Percentiles rank a stretch among this genome's conserved stretches.
Evolutionary conservation across 2,329 filamentous ascomycete species (phyloP).

Genomic region (Beauveria pseudobassiana): DNA sequence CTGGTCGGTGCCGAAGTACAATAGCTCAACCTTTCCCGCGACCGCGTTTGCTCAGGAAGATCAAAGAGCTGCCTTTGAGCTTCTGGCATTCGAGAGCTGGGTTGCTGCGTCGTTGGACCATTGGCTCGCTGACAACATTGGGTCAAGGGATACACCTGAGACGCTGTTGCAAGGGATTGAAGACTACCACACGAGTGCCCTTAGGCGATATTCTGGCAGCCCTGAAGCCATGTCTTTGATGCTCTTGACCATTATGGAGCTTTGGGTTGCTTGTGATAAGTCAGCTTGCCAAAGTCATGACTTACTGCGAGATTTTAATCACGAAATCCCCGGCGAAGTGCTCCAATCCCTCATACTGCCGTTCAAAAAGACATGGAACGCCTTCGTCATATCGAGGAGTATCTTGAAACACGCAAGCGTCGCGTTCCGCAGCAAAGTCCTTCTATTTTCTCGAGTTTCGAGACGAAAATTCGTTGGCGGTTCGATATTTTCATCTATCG

Average conservation of each 20-base stretch:
- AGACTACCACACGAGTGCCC: conserved; percentile 25
- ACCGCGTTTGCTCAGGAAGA: too few relatives aligned
- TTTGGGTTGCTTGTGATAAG: conserved; percentile 52
- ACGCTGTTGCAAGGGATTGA: conserved; percentile 22
- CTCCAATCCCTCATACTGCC: conserved; percentile 39
- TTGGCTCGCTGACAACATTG: conserved; percentile 27
- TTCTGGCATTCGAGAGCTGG: conserved; percentile 42
- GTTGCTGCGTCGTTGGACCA: conserved; percentile 27
- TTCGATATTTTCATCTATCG: neutral
- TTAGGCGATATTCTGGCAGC: conserved; percentile 26
- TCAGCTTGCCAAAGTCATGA: conserved; percentile 29
- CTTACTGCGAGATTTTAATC: conserved; percentile 39
- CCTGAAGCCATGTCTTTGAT: conserved; percentile 44
- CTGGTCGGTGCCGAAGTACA: neutral
- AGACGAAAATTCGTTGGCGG: neutral
- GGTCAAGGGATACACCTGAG: conserved; percentile 18
- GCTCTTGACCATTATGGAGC: conserved; percentile 45
- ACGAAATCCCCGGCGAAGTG: conserved; percentile 30
- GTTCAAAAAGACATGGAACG: conserved; percentile 35
- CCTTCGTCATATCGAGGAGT: conserved; percentile 35
- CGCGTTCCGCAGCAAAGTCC: neutral
- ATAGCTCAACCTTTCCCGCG: neutral
- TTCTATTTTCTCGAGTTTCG: neutral
- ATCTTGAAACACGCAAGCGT: conserved; percentile 26
- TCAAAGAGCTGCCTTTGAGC: neutral